These are phyloP conservation scores for Helenozyma baotianmanensis DNA, from an alignment of 805 yeast species.

Conservation along the genomic window DNA sequence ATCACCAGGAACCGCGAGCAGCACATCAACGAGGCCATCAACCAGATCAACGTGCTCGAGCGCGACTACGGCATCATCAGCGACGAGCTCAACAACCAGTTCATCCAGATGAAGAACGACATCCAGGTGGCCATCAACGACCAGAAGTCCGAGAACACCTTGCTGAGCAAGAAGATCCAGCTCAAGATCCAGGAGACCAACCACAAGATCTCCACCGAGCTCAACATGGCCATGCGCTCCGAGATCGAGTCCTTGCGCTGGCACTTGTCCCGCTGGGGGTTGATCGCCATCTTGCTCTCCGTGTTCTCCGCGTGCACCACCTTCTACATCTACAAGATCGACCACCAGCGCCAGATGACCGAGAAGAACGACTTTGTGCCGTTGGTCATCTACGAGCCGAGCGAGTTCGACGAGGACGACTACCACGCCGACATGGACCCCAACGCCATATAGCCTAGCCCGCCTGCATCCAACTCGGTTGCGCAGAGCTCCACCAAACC, in stretches of 20 bases:
- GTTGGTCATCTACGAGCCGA: constrained; percentile 40
- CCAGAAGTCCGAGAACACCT: constrained; percentile 78
- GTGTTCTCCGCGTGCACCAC: constrained; percentile 52
- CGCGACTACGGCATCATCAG: constrained; percentile 67
- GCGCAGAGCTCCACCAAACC: no score
- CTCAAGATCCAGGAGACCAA: constrained; percentile 75
- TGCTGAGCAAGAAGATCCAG: constrained; percentile 63
- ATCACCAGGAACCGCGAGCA: constrained; percentile 66
- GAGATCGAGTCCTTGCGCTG: constrained; percentile 88
- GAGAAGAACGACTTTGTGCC: constrained; percentile 35
- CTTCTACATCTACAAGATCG: constrained; percentile 44
- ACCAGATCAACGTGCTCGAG: constrained; percentile 63
- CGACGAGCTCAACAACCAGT: constrained; percentile 68
- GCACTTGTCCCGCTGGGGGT: constrained; percentile 88
- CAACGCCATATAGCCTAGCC: constrained; percentile 9
- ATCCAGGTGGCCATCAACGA: constrained; percentile 80
- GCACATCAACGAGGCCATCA: constrained; percentile 62
- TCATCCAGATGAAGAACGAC: constrained; percentile 61
- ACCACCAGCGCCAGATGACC: constrained; percentile 19
- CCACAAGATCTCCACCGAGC: constrained; percentile 76
- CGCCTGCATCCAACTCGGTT: no score
- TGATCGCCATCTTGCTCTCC: constrained; percentile 65
- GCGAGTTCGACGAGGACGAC: constrained; percentile 51
- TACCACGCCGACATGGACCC: constrained; percentile 52
- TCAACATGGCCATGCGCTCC: constrained; percentile 76